A percentile compares a stretch with the other conserved stretches of the same genome.
Evolutionary conservation across 2,329 filamentous ascomycete species (phyloP).

Genomic region (Gnomoniopsis smithogilvyi): DNA sequence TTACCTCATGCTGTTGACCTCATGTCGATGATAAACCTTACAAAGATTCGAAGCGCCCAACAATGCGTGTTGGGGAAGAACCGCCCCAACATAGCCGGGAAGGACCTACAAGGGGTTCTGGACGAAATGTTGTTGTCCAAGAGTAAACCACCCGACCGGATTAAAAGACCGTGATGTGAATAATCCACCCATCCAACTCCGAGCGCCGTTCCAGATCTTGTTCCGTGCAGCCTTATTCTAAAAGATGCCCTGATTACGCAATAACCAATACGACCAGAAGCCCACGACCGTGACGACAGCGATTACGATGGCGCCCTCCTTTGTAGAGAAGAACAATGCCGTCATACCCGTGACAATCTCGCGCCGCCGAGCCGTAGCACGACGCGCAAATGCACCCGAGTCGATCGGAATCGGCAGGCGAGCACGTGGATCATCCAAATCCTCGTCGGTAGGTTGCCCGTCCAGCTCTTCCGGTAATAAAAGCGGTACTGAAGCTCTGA

Average conservation of each 20-base stretch:
- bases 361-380: slow-evolving; percentile 41
- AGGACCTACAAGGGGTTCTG: too few relatives aligned
- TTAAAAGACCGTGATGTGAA: background rate
- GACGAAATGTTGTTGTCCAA: background rate
- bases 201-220: background rate
- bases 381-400: slow-evolving; percentile 51
- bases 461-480: slow-evolving; percentile 37
- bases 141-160: background rate
- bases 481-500: slow-evolving; percentile 66
- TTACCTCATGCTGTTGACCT: slow-evolving; percentile 3
- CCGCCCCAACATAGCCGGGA: background rate
- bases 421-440: slow-evolving; percentile 37
- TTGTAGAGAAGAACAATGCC: slow-evolving; percentile 53
- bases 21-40: background rate
- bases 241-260: slow-evolving; percentile 19
- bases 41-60: too few relatives aligned
- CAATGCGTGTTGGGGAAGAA: too few relatives aligned
- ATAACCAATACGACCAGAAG: slow-evolving; percentile 43
- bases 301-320: slow-evolving; percentile 45
- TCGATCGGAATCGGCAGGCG: slow-evolving; percentile 51
- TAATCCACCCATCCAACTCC: background rate
- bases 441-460: slow-evolving; percentile 18
- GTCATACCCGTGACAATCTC: slow-evolving; percentile 51
- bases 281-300: slow-evolving; percentile 38
- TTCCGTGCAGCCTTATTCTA: background rate